Percentiles rank a stretch among this genome's conserved stretches.
Evolutionary conservation across 2,329 filamentous ascomycete species (phyloP).

Genomic region (Lasiodiplodia citricola): DNA sequence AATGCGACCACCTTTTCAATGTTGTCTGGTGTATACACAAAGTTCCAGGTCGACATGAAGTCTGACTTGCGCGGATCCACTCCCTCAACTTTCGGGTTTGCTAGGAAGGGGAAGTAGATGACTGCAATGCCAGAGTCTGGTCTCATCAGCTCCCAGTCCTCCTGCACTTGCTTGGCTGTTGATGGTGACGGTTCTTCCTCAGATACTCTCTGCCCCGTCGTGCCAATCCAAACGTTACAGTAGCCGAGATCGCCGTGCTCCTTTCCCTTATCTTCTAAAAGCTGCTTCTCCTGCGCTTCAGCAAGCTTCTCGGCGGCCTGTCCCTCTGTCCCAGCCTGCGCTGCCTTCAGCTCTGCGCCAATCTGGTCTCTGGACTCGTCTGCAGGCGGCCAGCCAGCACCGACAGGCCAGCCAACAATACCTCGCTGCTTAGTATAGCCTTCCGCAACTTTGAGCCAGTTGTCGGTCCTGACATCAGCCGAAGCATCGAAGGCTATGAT

Average conservation of each 20-base stretch:
- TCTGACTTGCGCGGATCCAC: conserved; percentile 85
- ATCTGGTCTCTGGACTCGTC: conserved; percentile 65
- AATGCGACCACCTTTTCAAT: conserved; percentile 83
- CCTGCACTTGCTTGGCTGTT: conserved; percentile 61
- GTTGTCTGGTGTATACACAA: conserved; percentile 90
- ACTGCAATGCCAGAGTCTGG: conserved; percentile 86
- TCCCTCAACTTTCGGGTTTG: conserved; percentile 77
- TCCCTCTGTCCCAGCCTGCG: conserved; percentile 64
- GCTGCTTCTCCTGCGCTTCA: conserved; percentile 54
- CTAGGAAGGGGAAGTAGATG: conserved; percentile 86
- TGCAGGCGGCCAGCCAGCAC: conserved; percentile 85
- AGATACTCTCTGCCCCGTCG: conserved; percentile 72
- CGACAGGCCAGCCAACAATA: conserved; percentile 92
- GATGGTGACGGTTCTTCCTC: conserved; percentile 56
- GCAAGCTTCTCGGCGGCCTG: conserved; percentile 69
- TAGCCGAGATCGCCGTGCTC: conserved; percentile 69
- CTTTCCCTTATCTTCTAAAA: conserved; percentile 37
- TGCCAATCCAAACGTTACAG: conserved; percentile 95
- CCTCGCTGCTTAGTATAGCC: conserved; percentile 90
- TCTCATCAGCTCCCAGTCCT: conserved; percentile 70
- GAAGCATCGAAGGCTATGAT: conserved; percentile 93
- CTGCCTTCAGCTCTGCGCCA: conserved; percentile 68
- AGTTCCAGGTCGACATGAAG: conserved; percentile 97
- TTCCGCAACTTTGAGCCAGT: conserved; percentile 94
- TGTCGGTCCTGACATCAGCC: conserved; percentile 89